A percentile compares a stretch with the other conserved stretches of the same genome.
Conservation (phyloP, 1,284 basidiomycete species). For the Ustilago nuda region DNA sequence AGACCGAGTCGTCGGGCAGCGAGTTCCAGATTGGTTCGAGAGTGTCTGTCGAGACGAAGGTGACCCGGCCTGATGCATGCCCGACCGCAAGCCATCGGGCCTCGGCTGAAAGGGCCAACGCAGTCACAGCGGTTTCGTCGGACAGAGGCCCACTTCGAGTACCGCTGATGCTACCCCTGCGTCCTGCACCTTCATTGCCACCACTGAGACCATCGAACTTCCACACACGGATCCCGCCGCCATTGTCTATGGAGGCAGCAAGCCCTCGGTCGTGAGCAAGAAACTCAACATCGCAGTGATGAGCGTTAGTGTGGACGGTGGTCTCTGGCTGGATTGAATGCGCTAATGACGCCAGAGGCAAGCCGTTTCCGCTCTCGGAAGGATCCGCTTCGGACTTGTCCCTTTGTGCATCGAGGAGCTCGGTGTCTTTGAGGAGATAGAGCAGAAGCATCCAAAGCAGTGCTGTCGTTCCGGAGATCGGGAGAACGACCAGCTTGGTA, state of each 20-base stretch:
- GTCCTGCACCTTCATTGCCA: slow-evolving; percentile 7
- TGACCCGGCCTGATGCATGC: slow-evolving; percentile 77
- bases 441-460: slow-evolving; percentile 82
- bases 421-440: slow-evolving; percentile 91
- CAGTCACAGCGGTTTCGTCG: slow-evolving; percentile 31
- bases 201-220: not conserved
- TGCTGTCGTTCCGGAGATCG: slow-evolving; percentile 82
- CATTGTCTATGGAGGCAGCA: slow-evolving; percentile 80
- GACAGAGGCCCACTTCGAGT: slow-evolving; percentile 3
- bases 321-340: slow-evolving; percentile 72
- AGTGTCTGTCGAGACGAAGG: slow-evolving; percentile 69
- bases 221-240: slow-evolving; percentile 67
- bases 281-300: slow-evolving; percentile 82
- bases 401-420: slow-evolving; percentile 85
- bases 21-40: slow-evolving; percentile 33
- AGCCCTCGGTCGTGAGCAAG: slow-evolving; percentile 79
- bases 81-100: slow-evolving; percentile 74
- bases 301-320: slow-evolving; percentile 79
- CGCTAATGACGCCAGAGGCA: slow-evolving; percentile 54
- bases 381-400: slow-evolving; percentile 70
- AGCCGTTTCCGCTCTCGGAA: slow-evolving; percentile 42
- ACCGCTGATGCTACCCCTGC: slow-evolving; percentile 16
- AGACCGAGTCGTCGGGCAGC: slow-evolving; percentile 4
- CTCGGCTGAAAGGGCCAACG: slow-evolving; percentile 43
- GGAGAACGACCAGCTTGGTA: slow-evolving; percentile 83